phyloP scores from a whole-genome alignment of 75 land plant genomes.

The Sequoiadendron giganteum region DNA sequence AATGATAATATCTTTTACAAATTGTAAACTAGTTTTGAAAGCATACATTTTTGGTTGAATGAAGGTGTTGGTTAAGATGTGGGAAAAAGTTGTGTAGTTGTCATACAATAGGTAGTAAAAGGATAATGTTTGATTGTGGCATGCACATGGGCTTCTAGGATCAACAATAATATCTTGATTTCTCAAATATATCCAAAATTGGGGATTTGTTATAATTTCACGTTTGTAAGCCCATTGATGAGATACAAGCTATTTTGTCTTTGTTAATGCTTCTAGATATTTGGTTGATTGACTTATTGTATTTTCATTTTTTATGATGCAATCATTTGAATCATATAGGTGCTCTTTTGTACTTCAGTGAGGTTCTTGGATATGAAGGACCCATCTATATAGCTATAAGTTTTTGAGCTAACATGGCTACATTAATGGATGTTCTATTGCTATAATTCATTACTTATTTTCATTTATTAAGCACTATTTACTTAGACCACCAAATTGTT shows the following conservation, averaged over 20 bases:
- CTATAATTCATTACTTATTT: background rate
- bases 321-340: conserved; percentile 98
- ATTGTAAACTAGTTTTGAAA: background rate
- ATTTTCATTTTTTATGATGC: conserved; percentile 14
- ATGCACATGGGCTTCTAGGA: too few species aligned
- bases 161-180: too few species aligned
- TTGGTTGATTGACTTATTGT: background rate
- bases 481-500: background rate
- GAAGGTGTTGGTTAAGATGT: conserved; percentile 97
- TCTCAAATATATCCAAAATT: too few species aligned
- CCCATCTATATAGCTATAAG: conserved; percentile 97
- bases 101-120: conserved; percentile 78
- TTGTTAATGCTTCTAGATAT: background rate
- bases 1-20: background rate
- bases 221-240: conserved; percentile 67
- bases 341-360: conserved; percentile 94
- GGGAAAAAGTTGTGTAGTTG: conserved; percentile 98
- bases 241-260: background rate
- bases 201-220: too few species aligned
- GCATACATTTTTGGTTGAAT: background rate
- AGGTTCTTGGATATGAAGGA: conserved; percentile 93
- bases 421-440: too few species aligned
- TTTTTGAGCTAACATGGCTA: background rate
- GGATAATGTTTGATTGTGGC: too few species aligned
- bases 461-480: background rate